These are phyloP conservation scores for Ganoderma boninense DNA, from an alignment of 1,284 basidiomycete genomes.

Conservation along the genomic window DNA sequence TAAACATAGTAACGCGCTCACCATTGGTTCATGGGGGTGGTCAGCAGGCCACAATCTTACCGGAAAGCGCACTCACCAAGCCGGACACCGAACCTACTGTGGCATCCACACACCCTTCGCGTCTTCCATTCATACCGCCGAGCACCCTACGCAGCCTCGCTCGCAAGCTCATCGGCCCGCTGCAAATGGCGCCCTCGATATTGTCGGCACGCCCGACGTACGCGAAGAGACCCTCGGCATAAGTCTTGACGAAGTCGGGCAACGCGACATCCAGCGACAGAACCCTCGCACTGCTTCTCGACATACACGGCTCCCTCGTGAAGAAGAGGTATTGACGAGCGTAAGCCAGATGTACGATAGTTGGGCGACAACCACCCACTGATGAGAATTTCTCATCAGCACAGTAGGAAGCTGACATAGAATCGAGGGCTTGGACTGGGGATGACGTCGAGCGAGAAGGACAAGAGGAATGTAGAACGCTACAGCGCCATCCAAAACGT, in stretches of 20 bases:
- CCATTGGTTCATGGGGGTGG: background rate
- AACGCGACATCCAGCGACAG: constrained; percentile 68
- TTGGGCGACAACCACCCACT: too few species aligned
- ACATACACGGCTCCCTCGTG: constrained; percentile 73
- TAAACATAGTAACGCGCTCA: too few species aligned
- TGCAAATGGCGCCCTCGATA: constrained; percentile 54
- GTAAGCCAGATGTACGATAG: too few species aligned
- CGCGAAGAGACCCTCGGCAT: constrained; percentile 62
- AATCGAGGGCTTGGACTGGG: too few species aligned
- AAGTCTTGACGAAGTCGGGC: constrained; percentile 76
- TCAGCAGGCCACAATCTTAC: background rate
- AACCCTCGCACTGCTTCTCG: constrained; percentile 65
- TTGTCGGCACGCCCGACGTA: constrained; percentile 60
- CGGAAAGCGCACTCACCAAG: background rate
- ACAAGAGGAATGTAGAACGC: too few species aligned
- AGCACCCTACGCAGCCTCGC: constrained; percentile 19
- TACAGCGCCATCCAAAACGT: too few species aligned
- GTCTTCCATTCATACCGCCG: background rate
- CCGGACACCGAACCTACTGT: background rate
- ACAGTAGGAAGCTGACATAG: too few species aligned
- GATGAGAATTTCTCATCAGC: too few species aligned
- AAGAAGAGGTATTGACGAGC: too few species aligned
- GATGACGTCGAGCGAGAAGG: too few species aligned
- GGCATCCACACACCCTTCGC: background rate
- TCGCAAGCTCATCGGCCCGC: constrained; percentile 61